Conservation (phyloP, 2,329 filamentous ascomycete genomes). For the Cyphellophora europaea region DNA sequence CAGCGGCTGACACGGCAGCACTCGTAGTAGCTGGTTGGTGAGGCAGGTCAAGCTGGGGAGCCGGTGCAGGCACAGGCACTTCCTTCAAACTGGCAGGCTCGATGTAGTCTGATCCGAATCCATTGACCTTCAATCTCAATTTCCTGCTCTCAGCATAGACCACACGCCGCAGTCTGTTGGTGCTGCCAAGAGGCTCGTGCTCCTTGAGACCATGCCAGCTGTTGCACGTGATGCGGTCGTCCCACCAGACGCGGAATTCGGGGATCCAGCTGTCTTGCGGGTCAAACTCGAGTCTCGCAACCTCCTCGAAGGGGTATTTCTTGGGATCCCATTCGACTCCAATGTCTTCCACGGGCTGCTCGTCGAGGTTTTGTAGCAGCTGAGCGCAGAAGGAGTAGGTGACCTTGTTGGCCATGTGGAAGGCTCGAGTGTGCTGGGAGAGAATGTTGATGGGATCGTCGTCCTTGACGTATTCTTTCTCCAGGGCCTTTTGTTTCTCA, state of each 20-base stretch:
- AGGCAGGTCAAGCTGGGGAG: constrained; percentile 3
- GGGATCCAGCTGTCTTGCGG: constrained; percentile 13
- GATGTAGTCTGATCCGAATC: constrained; percentile 11
- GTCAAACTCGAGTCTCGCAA: constrained; percentile 29
- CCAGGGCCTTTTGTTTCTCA: constrained; percentile 11
- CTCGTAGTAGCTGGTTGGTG: too few species aligned
- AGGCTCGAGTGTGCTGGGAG: constrained; percentile 10
- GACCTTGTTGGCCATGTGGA: constrained; percentile 13
- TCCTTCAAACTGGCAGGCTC: constrained; percentile 12
- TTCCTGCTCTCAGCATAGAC: constrained; percentile 15
- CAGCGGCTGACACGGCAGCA: too few species aligned
- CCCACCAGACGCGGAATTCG: constrained; percentile 12
- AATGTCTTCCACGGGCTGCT: constrained; percentile 55
- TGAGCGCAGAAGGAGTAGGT: constrained; percentile 16
- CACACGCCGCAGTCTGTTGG: constrained; percentile 10
- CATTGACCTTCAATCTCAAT: constrained; percentile 10
- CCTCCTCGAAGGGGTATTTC: constrained; percentile 74
- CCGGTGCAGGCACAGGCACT: constrained; percentile 6
- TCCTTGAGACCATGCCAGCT: constrained; percentile 12
- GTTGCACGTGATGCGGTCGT: constrained; percentile 14
- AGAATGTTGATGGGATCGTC: constrained; percentile 13
- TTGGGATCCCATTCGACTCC: constrained; percentile 98
- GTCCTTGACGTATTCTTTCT: constrained; percentile 8
- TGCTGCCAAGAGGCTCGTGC: constrained; percentile 12
- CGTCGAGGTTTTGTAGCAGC: constrained; percentile 18